These are phyloP conservation scores for Agrocybe praecox DNA, from an alignment of 768 basidiomycete genomes.

Conservation along the genomic window DNA sequence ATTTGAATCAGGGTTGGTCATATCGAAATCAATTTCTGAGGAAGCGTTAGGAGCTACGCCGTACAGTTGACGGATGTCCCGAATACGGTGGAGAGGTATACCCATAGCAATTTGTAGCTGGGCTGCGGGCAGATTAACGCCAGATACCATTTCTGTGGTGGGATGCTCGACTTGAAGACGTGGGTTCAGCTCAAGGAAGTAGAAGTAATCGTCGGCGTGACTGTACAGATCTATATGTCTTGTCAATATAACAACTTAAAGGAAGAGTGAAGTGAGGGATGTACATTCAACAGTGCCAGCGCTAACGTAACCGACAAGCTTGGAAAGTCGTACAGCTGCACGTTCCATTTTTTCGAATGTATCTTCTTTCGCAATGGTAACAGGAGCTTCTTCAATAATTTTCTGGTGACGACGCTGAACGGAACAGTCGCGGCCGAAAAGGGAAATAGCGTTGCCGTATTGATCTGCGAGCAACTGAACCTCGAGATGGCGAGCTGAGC, in stretches of 20 bases:
- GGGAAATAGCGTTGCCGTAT: conserved; percentile 98
- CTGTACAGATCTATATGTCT: conserved; percentile 82
- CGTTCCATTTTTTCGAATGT: conserved; percentile 98
- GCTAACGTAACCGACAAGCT: conserved; percentile 97
- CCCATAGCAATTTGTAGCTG: conserved; percentile 99
- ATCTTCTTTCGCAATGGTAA: conserved; percentile 91
- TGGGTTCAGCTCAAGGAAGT: conserved; percentile 98
- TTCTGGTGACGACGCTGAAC: conserved; percentile 99
- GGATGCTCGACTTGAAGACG: conserved; percentile 99
- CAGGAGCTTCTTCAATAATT: conserved; percentile 99
- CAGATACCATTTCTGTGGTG: conserved; percentile 99
- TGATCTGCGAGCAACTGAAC: conserved; percentile 99
- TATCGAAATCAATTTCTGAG: conserved; percentile 97
- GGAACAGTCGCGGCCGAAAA: conserved; percentile 99
- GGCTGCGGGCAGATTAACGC: conserved; percentile 96
- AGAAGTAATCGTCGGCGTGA: conserved; percentile 90
- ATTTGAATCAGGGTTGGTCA: conserved; percentile 85
- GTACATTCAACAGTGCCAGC: conserved; percentile 98
- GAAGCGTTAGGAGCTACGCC: conserved; percentile 89
- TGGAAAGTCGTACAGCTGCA: conserved; percentile 98
- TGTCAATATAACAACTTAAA: conserved; percentile 1
- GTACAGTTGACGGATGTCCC: conserved; percentile 94
- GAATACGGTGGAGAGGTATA: conserved; percentile 91
- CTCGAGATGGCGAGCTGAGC: conserved; percentile 95
- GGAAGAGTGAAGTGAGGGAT: conserved; percentile 23